These are phyloP conservation scores for Inonotus obliquus DNA, from an alignment of 1,284 basidiomycete species.

Conservation along the genomic window DNA sequence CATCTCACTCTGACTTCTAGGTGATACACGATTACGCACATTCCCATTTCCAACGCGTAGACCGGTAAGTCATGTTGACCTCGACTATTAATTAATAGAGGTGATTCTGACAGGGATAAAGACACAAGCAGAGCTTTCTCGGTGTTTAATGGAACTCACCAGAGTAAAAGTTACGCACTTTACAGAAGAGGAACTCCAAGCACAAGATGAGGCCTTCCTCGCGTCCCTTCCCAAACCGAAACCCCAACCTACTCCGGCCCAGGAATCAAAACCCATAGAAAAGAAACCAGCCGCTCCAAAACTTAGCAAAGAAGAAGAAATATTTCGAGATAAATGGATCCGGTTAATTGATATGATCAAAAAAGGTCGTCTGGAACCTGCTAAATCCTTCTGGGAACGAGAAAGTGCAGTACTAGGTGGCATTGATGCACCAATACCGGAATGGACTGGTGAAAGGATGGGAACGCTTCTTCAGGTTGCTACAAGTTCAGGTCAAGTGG, in stretches of 20 bases:
- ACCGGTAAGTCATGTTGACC: slow-evolving; percentile 55
- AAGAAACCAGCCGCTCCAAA: slow-evolving; percentile 50
- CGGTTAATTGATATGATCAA: slow-evolving; percentile 85
- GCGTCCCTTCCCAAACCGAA: slow-evolving; percentile 81
- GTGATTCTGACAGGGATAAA: slow-evolving; percentile 28
- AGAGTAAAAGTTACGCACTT: slow-evolving; percentile 84
- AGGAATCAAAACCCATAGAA: slow-evolving; percentile 27
- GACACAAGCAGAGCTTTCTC: slow-evolving; percentile 87
- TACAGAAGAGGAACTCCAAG: slow-evolving; percentile 79
- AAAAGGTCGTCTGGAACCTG: slow-evolving; percentile 79
- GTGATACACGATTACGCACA: slow-evolving; percentile 75
- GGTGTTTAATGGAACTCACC: slow-evolving; percentile 87
- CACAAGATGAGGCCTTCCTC: slow-evolving; percentile 83
- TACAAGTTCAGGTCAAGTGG: slow-evolving; percentile 70
- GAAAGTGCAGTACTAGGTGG: slow-evolving; percentile 59
- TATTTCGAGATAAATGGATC: slow-evolving; percentile 69
- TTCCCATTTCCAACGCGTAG: slow-evolving; percentile 93
- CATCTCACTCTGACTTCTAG: slow-evolving; percentile 25
- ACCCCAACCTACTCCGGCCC: slow-evolving; percentile 34
- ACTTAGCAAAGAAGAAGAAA: slow-evolving; percentile 75
- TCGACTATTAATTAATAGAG: not conserved
- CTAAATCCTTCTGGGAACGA: slow-evolving; percentile 80
- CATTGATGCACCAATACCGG: slow-evolving; percentile 57
- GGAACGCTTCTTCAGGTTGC: slow-evolving; percentile 80
- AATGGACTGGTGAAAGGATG: slow-evolving; percentile 56